phyloP scores from a whole-genome alignment of 352 stramenopile genomes.

The Phytophthora ramorum region DNA sequence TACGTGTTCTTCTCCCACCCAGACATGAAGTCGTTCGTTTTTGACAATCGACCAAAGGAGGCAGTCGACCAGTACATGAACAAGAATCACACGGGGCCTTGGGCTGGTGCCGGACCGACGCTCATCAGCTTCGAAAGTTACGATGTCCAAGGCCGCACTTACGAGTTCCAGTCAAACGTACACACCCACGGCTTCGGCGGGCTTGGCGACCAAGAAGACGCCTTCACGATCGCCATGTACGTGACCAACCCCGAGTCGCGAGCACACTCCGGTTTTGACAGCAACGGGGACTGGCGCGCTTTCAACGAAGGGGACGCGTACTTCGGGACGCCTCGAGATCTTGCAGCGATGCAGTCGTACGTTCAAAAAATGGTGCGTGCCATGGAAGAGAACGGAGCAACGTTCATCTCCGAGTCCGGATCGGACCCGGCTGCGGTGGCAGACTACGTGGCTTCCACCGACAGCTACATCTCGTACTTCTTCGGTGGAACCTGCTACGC shows the following conservation, averaged over 20 bases:
- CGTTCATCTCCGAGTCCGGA: slow-evolving; percentile 45
- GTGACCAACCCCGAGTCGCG: slow-evolving; percentile 66
- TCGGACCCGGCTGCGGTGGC: slow-evolving; percentile 34
- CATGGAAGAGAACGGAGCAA: slow-evolving; percentile 46
- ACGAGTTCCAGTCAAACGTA: slow-evolving; percentile 68
- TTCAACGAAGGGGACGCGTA: slow-evolving; percentile 52
- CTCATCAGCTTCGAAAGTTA: slow-evolving; percentile 69
- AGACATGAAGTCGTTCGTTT: slow-evolving; percentile 53
- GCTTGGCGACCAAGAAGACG: slow-evolving; percentile 26
- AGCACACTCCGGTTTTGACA: slow-evolving; percentile 48
- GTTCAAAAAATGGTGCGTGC: slow-evolving; percentile 45
- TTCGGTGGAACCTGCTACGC: slow-evolving; percentile 77
- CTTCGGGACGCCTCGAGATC: slow-evolving; percentile 51
- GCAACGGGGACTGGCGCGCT: slow-evolving; percentile 46
- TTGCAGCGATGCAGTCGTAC: slow-evolving; percentile 64
- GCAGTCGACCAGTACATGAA: slow-evolving; percentile 63
- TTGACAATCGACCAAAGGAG: slow-evolving; percentile 30
- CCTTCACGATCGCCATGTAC: slow-evolving; percentile 61
- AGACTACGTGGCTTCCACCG: slow-evolving; percentile 49
- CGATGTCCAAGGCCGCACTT: slow-evolving; percentile 49
- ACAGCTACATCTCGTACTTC: slow-evolving; percentile 58
- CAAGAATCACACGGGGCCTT: slow-evolving; percentile 40
- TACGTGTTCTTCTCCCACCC: slow-evolving; percentile 53
- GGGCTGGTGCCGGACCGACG: slow-evolving; percentile 51
- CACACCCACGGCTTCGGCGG: slow-evolving; percentile 49